A percentile compares a stretch with the other conserved stretches of the same genome.
These are phyloP conservation scores for Taiwanofungus camphoratus DNA, from an alignment of 1,284 basidiomycete genomes.

Conservation along the genomic window DNA sequence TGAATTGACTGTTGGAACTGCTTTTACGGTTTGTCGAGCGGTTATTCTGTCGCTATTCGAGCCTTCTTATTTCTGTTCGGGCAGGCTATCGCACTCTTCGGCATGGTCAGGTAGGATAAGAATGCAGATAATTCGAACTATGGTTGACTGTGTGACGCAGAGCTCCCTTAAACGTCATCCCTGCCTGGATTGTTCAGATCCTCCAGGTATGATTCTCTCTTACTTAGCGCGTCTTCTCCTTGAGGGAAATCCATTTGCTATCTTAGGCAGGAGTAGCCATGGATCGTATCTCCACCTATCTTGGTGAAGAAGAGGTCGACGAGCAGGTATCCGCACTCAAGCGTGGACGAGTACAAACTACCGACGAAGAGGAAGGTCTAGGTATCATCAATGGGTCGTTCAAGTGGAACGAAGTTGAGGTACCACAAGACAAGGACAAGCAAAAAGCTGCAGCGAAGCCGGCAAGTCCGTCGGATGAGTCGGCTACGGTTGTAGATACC, in stretches of 20 bases:
- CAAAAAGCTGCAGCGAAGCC: conserved; percentile 20
- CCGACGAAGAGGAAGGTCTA: conserved; percentile 39
- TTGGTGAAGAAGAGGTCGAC: conserved; percentile 73
- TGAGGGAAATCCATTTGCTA: conserved; percentile 14
- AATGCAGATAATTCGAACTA: conserved; percentile 1
- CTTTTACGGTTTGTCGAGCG: conserved; percentile 72
- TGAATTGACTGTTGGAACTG: conserved; percentile 56
- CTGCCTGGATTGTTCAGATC: conserved; percentile 58
- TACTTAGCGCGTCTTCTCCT: conserved; percentile 9
- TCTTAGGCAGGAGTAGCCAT: conserved; percentile 66
- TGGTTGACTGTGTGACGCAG: conserved; percentile 18
- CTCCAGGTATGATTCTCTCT: conserved; percentile 37
- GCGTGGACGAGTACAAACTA: conserved; percentile 21
- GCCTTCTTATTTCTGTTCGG: conserved; percentile 1
- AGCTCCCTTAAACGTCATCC: conserved; percentile 66
- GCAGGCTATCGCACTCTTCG: conserved; percentile 65
- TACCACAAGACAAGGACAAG: conserved; percentile 26
- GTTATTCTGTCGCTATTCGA: conserved; percentile 8
- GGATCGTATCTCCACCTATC: conserved; percentile 75
- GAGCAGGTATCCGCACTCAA: conserved; percentile 35
- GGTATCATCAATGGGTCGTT: conserved; percentile 63
- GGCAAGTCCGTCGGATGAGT: conserved; percentile 19
- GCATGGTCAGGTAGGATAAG: conserved; percentile 65
- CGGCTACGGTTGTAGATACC: conserved; percentile 19
- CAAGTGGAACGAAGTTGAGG: conserved; percentile 63